A percentile compares a stretch with the other conserved stretches of the same genome.
phyloP scores from a whole-genome alignment of 176 grass and related monocot species.

The Chrysopogon serrulatus region DNA sequence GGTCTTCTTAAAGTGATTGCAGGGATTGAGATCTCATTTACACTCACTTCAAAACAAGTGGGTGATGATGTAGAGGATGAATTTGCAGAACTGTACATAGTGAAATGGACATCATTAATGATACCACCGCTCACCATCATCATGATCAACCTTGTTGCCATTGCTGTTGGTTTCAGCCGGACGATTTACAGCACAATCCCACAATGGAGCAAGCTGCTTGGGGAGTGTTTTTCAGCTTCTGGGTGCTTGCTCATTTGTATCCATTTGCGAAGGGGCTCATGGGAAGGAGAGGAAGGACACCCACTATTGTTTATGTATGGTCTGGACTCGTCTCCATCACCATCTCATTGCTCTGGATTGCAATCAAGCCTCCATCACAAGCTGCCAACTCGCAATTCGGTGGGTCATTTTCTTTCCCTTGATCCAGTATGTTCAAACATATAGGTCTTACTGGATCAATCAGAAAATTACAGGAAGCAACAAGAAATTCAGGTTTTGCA shows the following conservation, averaged over 20 bases:
- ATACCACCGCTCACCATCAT: conserved; percentile 92
- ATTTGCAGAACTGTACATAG: conserved; percentile 76
- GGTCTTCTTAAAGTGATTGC: conserved; percentile 92
- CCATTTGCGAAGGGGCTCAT: conserved; percentile 97
- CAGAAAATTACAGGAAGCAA: neutral
- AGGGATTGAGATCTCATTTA: conserved; percentile 96
- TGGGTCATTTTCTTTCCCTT: conserved; percentile 86
- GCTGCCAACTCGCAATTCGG: conserved; percentile 67
- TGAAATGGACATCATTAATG: conserved; percentile 97
- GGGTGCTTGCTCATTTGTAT: conserved; percentile 96
- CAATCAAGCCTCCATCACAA: conserved; percentile 78
- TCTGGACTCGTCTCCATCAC: conserved; percentile 86
- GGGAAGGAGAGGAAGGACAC: conserved; percentile 94
- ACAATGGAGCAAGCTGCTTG: conserved; percentile 97
- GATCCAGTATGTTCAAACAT: conserved; percentile 30
- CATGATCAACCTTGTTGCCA: conserved; percentile 93
- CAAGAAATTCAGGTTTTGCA: conserved; percentile 12
- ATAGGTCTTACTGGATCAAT: conserved; percentile 18
- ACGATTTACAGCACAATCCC: conserved; percentile 93
- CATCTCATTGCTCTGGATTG: conserved; percentile 86
- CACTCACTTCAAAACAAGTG: conserved; percentile 77
- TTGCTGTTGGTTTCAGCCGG: conserved; percentile 86
- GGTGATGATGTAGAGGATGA: conserved; percentile 81
- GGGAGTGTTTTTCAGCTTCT: conserved; percentile 98
- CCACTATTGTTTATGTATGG: conserved; percentile 95